phyloP scores from a whole-genome alignment of 2,329 filamentous ascomycete species.

The Paecilomyces sp. region DNA sequence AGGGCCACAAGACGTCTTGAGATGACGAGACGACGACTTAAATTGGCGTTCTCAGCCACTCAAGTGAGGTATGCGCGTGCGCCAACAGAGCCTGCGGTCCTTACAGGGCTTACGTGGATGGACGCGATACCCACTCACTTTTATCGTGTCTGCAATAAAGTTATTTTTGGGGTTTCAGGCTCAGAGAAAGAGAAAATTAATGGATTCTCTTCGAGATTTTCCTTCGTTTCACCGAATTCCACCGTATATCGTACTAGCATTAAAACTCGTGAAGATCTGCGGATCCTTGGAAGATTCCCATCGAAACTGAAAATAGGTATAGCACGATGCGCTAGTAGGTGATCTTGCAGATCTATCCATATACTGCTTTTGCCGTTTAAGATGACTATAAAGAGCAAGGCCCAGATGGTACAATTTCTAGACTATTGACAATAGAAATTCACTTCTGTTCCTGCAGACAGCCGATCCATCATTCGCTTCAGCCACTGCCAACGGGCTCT shows the following conservation, averaged over 20 bases:
- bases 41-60: background rate
- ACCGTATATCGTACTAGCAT: too few relatives aligned
- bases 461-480: background rate
- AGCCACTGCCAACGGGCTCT: background rate
- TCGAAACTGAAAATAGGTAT: too few relatives aligned
- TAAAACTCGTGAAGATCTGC: too few relatives aligned
- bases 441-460: background rate
- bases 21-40: background rate
- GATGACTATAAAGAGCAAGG: background rate
- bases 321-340: too few relatives aligned
- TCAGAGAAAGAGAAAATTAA: too few relatives aligned
- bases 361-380: background rate
- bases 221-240: too few relatives aligned
- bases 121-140: background rate
- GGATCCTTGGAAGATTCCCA: too few relatives aligned
- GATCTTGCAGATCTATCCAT: too few relatives aligned
- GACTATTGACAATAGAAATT: background rate
- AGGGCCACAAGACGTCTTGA: background rate
- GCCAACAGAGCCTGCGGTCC: background rate
- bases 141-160: background rate
- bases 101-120: background rate
- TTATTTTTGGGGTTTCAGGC: background rate
- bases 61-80: background rate
- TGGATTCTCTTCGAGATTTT: too few relatives aligned
- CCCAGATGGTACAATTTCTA: background rate